Evolutionary conservation across 202 grass and related monocot genomes (phyloP), one percentile per base, ranked within the genome.

Genomic region (Carex sylvatica): DNA sequence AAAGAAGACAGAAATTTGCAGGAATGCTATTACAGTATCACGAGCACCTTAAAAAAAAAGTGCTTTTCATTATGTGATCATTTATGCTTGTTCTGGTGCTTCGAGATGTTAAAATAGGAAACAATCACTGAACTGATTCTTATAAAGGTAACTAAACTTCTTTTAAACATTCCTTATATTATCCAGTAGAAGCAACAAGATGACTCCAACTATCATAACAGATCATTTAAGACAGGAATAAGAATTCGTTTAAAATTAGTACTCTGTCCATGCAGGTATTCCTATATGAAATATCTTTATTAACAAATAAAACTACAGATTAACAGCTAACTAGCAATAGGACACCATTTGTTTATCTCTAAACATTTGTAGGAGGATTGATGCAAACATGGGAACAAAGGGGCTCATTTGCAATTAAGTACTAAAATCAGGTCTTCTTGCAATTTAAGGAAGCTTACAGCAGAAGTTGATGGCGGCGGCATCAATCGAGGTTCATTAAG

Each of bases 371-470:
- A 54, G 3, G 15, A 6, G 38, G 28, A 46, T 54, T n/a, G 33
- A 33, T 9, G 2, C 15, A 76, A 36, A 56, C 36, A 54, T 56
- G 22, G 71, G 28, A 56, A 19, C 51, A 35, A 56, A 31, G 15
- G 26, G 24, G 47, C 49, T 76, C 44, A 9, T 76, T 58, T 76
- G 15, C 73, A 76, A 33, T 19, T 19, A 18, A 58, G 23, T 31
- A 28, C 35, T 76, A 76, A 76, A 11, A 69, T 76, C 35, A 7
- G 13, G 26, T 55, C 51, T 9, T 55, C 51, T 76, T 24, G 40
- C 18, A 81, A 9, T 59, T 65, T 10, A 70, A 74, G 80, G 83
- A 52, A 58, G 83, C 90, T 82, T 98, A 98, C 95, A 79, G 80
- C 82, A 23, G 90, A 94, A 85, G 85, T 90, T 24, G 92, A 88